These are phyloP conservation scores for Heterobasidion annosum DNA, from an alignment of 1,284 basidiomycete species.

Conservation along the genomic window DNA sequence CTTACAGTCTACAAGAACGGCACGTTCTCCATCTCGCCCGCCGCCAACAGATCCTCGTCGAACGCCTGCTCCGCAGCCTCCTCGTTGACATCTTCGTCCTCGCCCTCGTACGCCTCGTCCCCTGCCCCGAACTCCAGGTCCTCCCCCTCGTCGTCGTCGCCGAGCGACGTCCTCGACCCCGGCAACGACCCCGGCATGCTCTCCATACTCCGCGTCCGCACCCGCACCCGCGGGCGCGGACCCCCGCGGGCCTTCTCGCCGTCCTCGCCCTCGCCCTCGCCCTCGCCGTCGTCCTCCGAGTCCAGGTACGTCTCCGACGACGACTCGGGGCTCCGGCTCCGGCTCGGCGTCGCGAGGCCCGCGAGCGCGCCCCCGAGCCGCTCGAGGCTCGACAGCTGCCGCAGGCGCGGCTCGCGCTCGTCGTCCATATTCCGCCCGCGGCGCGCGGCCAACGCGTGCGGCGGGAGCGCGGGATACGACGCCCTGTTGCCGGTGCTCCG, in stretches of 20 bases:
- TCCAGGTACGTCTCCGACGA: constrained; percentile 44
- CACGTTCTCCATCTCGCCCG: constrained; percentile 41
- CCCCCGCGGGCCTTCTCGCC: constrained; percentile 12
- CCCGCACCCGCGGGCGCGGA: constrained; percentile 26
- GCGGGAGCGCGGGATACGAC: constrained; percentile 16
- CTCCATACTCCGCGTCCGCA: constrained; percentile 50
- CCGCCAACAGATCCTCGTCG: constrained; percentile 73
- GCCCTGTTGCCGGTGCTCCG: constrained; percentile 33
- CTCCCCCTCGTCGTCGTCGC: constrained; percentile 27
- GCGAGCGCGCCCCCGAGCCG: constrained; percentile 50
- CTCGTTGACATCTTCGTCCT: constrained; percentile 16
- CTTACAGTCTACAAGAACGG: constrained; percentile 2
- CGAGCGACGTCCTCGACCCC: constrained; percentile 15
- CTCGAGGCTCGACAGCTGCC: constrained; percentile 68
- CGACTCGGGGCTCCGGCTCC: constrained; percentile 37
- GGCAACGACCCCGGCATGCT: constrained; percentile 49
- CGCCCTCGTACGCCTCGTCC: constrained; percentile 29
- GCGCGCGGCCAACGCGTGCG: constrained; percentile 17
- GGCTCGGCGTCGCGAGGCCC: constrained; percentile 28
- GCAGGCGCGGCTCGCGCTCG: constrained; percentile 26
- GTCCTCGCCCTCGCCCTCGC: constrained; percentile 26
- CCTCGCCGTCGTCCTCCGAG: constrained; percentile 46
- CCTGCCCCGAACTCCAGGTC: constrained; percentile 45
- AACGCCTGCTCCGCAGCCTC: constrained; percentile 54
- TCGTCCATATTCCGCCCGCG: constrained; percentile 9